Percentiles rank a stretch among this genome's conserved stretches.
These are phyloP conservation scores for Theobroma cacao DNA, from an alignment of 345 rosid species.

Conservation along the genomic window DNA sequence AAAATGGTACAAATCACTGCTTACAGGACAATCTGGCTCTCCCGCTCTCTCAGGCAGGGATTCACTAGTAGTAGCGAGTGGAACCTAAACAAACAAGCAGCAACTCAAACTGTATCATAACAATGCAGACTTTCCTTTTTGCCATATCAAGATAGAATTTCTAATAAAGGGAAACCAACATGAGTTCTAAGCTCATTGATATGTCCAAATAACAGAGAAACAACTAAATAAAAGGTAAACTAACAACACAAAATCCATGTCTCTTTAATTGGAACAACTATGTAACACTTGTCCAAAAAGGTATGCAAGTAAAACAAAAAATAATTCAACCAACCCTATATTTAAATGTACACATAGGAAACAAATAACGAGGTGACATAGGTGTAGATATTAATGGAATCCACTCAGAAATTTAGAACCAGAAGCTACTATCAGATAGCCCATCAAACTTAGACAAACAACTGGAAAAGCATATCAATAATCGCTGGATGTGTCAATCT, in stretches of 20 bases:
- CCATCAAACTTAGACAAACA: slow-evolving; percentile 10
- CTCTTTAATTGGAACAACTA: slow-evolving; percentile 15
- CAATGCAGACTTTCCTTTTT: neutral
- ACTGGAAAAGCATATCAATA: slow-evolving; percentile 1
- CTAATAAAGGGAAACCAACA: slow-evolving; percentile 2
- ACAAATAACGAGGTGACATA: neutral
- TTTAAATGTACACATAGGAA: neutral
- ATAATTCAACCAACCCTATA: neutral
- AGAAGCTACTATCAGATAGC: neutral
- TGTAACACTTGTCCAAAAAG: slow-evolving; percentile 7
- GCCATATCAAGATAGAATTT: neutral
- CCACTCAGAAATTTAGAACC: neutral
- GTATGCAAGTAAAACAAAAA: neutral
- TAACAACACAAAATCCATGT: slow-evolving; percentile 5
- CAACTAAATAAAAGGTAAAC: neutral
- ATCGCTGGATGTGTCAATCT: neutral
- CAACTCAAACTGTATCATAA: slow-evolving; percentile 7
- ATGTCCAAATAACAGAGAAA: neutral
- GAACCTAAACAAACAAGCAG: slow-evolving; percentile 52
- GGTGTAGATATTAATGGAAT: neutral
- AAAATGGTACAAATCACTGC: slow-evolving; percentile 22
- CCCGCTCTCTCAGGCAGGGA: slow-evolving; percentile 81
- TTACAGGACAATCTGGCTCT: slow-evolving; percentile 95
- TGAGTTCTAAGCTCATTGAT: neutral
- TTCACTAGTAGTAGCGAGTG: slow-evolving; percentile 43